Evolutionary conservation across 2,329 filamentous ascomycete species (phyloP).

Genomic region (Sphaerostilbella broomeana): DNA sequence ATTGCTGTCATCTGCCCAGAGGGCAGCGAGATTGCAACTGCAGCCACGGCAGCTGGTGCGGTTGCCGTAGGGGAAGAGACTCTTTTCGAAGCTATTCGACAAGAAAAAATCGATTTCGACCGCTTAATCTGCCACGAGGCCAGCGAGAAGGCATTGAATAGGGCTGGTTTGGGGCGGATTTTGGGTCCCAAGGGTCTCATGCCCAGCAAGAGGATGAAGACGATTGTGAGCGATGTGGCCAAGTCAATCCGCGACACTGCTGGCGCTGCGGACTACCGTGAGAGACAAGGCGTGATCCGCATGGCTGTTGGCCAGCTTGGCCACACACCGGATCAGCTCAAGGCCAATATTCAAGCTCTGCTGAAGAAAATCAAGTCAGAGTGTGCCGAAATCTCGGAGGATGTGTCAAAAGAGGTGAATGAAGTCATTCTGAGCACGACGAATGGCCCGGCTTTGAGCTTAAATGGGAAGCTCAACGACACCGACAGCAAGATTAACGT

Average conservation of each 20-base stretch:
- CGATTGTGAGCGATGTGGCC: slow-evolving; percentile 75
- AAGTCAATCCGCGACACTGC: slow-evolving; percentile 73
- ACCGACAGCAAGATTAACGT: slow-evolving; percentile 50
- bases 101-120: slow-evolving; percentile 79
- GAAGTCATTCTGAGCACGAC: slow-evolving; percentile 80
- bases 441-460: slow-evolving; percentile 74
- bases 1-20: slow-evolving; percentile 91
- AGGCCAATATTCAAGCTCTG: slow-evolving; percentile 74
- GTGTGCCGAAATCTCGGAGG: slow-evolving; percentile 60
- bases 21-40: slow-evolving; percentile 63
- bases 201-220: slow-evolving; percentile 83
- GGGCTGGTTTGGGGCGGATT: slow-evolving; percentile 71
- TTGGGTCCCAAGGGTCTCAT: slow-evolving; percentile 87
- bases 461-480: slow-evolving; percentile 72
- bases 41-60: slow-evolving; percentile 73
- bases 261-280: slow-evolving; percentile 80
- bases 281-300: slow-evolving; percentile 75
- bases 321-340: slow-evolving; percentile 81
- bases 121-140: slow-evolving; percentile 78
- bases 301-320: slow-evolving; percentile 87
- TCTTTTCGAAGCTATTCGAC: slow-evolving; percentile 69
- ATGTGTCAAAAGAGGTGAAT: slow-evolving; percentile 39
- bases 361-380: slow-evolving; percentile 73
- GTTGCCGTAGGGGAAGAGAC: slow-evolving; percentile 77
- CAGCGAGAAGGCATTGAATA: slow-evolving; percentile 70